A percentile compares a stretch with the other conserved stretches of the same genome.
phyloP scores from a whole-genome alignment of 2,329 filamentous ascomycete genomes.

The Fusarium tjaetaba region DNA sequence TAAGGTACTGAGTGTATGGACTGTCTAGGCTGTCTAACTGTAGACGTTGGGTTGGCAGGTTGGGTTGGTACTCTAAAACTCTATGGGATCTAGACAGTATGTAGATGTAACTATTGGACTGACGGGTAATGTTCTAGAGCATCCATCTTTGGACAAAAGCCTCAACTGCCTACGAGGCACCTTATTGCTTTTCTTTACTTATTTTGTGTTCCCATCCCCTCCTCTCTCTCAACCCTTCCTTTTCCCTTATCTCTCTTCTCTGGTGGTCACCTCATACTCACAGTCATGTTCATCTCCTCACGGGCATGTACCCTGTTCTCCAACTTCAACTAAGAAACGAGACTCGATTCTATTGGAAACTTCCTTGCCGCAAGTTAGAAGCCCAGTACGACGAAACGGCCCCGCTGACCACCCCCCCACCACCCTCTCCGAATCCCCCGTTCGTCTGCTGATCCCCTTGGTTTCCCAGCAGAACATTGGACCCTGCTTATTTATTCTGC shows the following conservation, averaged over 20 bases:
- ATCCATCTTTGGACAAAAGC: slow-evolving; percentile 16
- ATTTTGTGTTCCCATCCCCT: not conserved
- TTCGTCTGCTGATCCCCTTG: slow-evolving; percentile 42
- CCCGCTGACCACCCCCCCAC: slow-evolving; percentile 40
- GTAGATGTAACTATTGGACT: slow-evolving; percentile 11
- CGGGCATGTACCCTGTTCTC: slow-evolving; percentile 39
- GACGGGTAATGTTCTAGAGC: slow-evolving; percentile 19
- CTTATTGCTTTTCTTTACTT: not conserved
- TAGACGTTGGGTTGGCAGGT: not conserved
- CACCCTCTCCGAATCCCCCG: slow-evolving; percentile 32
- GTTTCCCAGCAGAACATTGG: slow-evolving; percentile 26
- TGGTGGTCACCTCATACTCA: slow-evolving; percentile 32
- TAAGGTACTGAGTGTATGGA: slow-evolving; percentile 18
- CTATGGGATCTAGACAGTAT: slow-evolving; percentile 9
- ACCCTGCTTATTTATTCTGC: slow-evolving; percentile 3
- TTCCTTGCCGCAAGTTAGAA: slow-evolving; percentile 8
- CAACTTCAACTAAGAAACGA: slow-evolving; percentile 17
- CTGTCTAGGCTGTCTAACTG: not conserved
- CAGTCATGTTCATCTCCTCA: slow-evolving; percentile 38
- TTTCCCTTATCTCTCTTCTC: not conserved
- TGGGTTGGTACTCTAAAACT: slow-evolving; percentile 18
- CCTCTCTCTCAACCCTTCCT: not conserved
- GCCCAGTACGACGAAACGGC: slow-evolving; percentile 30
- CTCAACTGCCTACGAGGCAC: not conserved
- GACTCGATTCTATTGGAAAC: slow-evolving; percentile 11